Evolutionary conservation across 129 eudicot genomes (phyloP).

Genomic region (Cynara cardunculus): DNA sequence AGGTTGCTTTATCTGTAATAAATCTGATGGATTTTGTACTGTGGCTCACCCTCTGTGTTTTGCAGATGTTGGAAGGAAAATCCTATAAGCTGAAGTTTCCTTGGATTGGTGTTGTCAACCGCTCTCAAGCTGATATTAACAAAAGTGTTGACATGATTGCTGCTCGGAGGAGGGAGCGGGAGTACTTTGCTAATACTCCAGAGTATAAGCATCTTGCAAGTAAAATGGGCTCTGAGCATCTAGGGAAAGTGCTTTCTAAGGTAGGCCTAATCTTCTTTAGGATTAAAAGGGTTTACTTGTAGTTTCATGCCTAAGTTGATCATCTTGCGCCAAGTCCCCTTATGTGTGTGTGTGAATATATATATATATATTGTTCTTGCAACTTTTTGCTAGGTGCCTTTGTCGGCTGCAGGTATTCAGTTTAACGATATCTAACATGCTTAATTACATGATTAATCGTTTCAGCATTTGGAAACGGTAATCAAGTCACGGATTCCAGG

Average conservation of each 20-base stretch:
- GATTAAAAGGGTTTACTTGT: background rate
- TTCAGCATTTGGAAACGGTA: slow-evolving; percentile 90
- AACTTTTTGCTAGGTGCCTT: background rate
- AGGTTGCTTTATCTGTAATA: background rate
- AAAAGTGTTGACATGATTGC: slow-evolving; percentile 92
- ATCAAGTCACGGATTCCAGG: slow-evolving; percentile 96
- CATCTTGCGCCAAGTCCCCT: background rate
- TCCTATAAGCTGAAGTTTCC: slow-evolving; percentile 87
- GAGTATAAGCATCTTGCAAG: slow-evolving; percentile 80
- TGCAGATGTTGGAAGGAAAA: slow-evolving; percentile 86
- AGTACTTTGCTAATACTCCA: slow-evolving; percentile 71
- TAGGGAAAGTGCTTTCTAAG: slow-evolving; percentile 87
- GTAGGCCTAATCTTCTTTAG: slow-evolving; percentile 30
- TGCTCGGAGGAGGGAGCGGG: slow-evolving; percentile 83
- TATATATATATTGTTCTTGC: background rate
- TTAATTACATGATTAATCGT: slow-evolving; percentile 1
- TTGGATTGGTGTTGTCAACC: slow-evolving; percentile 96
- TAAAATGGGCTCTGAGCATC: slow-evolving; percentile 93
- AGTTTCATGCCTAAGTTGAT: background rate
- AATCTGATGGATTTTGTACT: background rate
- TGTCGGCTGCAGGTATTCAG: background rate
- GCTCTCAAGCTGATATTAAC: slow-evolving; percentile 93
- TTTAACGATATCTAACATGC: slow-evolving; percentile 4
- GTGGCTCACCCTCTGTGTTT: background rate
- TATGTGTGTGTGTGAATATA: background rate